Evolutionary conservation across 148 eudicot genomes (phyloP).

Genomic region (Rhododendron vialii): DNA sequence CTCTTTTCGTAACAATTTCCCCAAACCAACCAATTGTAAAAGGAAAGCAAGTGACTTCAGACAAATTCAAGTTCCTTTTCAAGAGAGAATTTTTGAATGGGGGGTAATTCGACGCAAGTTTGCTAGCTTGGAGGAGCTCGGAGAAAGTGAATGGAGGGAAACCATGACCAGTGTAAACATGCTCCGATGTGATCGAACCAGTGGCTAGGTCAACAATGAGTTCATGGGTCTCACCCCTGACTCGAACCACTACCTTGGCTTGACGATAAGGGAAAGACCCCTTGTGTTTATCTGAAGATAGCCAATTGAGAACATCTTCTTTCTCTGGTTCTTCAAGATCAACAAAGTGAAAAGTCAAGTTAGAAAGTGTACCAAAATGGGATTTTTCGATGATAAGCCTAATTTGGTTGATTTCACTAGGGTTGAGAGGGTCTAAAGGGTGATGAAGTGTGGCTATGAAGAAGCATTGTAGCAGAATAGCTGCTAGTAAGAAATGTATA

Average conservation of each 20-base stretch:
- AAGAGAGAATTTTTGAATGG: constrained; percentile 45
- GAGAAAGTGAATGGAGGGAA: constrained; percentile 57
- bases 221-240: constrained; percentile 49
- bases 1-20: constrained; percentile 42
- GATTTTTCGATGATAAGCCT: constrained; percentile 43
- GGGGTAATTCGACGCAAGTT: constrained; percentile 31
- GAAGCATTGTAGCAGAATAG: constrained; percentile 13
- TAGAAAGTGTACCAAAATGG: constrained; percentile 31
- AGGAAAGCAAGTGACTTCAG: constrained; percentile 77
- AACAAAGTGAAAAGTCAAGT: constrained; percentile 64
- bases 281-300: constrained; percentile 27
- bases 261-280: constrained; percentile 43
- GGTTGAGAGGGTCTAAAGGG: constrained; percentile 72
- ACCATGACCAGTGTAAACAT: constrained; percentile 57
- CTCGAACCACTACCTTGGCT: constrained; percentile 64
- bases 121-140: constrained; percentile 52
- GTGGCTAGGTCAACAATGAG: constrained; percentile 45
- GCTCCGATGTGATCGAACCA: constrained; percentile 35
- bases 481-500: neutral
- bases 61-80: constrained; percentile 51
- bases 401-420: constrained; percentile 48
- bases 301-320: constrained; percentile 44
- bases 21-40: constrained; percentile 78
- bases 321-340: constrained; percentile 88
- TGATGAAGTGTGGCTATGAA: constrained; percentile 28